Evolutionary conservation across 2,329 filamentous ascomycete genomes (phyloP).

Genomic region (Botrytis tulipae): DNA sequence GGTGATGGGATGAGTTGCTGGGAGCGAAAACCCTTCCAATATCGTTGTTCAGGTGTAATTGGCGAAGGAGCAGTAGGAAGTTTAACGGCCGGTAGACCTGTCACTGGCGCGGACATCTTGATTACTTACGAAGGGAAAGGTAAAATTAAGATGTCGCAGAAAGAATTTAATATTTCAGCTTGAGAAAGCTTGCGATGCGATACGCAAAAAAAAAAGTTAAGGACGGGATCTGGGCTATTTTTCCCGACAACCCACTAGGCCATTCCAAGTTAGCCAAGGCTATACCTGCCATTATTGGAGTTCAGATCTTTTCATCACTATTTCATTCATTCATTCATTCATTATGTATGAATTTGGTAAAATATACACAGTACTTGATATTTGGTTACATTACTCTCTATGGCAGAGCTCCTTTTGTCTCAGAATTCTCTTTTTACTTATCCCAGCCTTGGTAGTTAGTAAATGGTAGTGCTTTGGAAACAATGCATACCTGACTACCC

Average conservation of each 20-base stretch:
- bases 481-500: too few species aligned
- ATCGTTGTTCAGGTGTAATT: conserved; percentile 86
- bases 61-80: conserved; percentile 79
- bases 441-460: too few species aligned
- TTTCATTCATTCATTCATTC: not conserved
- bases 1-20: conserved; percentile 83
- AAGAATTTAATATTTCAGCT: conserved; percentile 4
- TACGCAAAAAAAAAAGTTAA: conserved; percentile 18
- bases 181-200: conserved; percentile 14
- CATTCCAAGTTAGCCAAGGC: conserved; percentile 2
- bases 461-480: not conserved
- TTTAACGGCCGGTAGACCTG: conserved; percentile 56
- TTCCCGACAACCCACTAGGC: conserved; percentile 9
- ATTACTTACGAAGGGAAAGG: conserved; percentile 9
- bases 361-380: not conserved
- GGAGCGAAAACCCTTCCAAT: conserved; percentile 95
- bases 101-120: conserved; percentile 37
- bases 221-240: not conserved
- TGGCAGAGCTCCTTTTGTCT: not conserved
- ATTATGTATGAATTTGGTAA: not conserved
- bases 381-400: not conserved
- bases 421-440: not conserved
- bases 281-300: conserved; percentile 1
- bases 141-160: conserved; percentile 15
- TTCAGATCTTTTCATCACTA: not conserved